A percentile compares a stretch with the other conserved stretches of the same genome.
Conservation (phyloP, 2,329 filamentous ascomycete species). For the Grosmannia huntii region DNA sequence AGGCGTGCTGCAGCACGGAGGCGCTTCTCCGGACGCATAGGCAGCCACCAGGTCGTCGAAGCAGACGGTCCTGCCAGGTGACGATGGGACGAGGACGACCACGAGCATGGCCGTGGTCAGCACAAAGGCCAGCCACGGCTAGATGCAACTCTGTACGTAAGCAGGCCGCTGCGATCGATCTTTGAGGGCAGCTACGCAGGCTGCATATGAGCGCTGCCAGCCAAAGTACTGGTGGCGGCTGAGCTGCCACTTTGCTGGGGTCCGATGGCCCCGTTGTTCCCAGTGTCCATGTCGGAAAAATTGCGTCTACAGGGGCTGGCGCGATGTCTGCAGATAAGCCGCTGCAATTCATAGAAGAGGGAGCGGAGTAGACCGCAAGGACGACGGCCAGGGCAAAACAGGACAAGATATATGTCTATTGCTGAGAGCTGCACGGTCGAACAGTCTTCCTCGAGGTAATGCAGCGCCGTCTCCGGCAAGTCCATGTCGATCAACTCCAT, state of each 20-base stretch:
- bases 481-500: conserved; percentile 6
- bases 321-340: conserved; percentile 1
- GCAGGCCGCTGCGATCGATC: not conserved
- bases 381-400: not conserved
- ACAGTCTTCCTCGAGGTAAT: not conserved
- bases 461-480: conserved; percentile 1
- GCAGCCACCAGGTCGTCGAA: not conserved
- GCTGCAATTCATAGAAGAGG: not conserved
- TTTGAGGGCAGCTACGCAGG: not conserved
- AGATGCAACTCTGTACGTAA: not conserved
- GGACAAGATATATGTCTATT: too few species aligned
- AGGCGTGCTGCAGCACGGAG: not conserved
- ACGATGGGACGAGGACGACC: not conserved
- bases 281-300: not conserved
- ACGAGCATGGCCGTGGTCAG: not conserved
- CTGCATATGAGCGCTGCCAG: not conserved
- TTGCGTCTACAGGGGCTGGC: conserved; percentile 1
- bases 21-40: not conserved
- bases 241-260: not conserved
- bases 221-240: not conserved
- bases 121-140: conserved; percentile 2
- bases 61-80: not conserved
- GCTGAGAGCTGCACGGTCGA: too few species aligned
- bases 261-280: not conserved
- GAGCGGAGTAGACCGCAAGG: not conserved